Evolutionary conservation across 2,329 filamentous ascomycete genomes (phyloP), one percentile per base, ranked within the genome.

Genomic region (Diaporthe australafricana): DNA sequence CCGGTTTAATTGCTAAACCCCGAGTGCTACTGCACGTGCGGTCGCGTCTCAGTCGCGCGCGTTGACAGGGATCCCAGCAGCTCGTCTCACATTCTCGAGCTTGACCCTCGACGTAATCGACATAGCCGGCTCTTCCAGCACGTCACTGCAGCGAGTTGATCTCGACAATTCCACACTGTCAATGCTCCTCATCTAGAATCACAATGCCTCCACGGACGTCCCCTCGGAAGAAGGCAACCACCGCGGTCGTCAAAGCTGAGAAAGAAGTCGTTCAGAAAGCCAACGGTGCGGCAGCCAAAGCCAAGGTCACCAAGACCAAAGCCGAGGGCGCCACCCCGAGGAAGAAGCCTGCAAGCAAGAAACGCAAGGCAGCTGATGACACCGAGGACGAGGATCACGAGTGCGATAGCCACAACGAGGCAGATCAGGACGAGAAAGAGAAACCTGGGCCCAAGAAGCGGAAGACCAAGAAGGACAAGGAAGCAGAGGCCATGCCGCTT

Each of bases 401-500:
- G 60, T 76, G 75, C 66, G 76, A 73, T 17, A 74, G 72, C 32
- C 74, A 75, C 25, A 67, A 72, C 47, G 75, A 77, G 42, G 53
- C 70, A 4, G 73, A 76, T 42, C 50, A 73, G 66, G 68, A 76
- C 5, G 68, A 75, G 30, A 73, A 75, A 27, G 74, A 67, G 73
- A 74, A 75, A 70, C 75, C 74, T 62, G 74, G 75, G 50, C 75
- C 75, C 60, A 88, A 87, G 79, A 88, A 87, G 78, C 81, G 82
- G 73, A 84, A 80, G 75, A 80, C 80, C 22, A 75, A 75, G n/a
- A 83, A 81, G 73, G 78, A 76, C 9, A 82, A 83, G 57, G 78
- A 79, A 30, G 84, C 84, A 35, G 83, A 85, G 69, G 76, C 76
- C 32, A 89, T 90, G 85, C 91, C 93, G 0, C 81, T 98, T 1